Base-by-base conservation (phyloP, 2,329 filamentous ascomycete species). In the Botrytis deweyae region DNA sequence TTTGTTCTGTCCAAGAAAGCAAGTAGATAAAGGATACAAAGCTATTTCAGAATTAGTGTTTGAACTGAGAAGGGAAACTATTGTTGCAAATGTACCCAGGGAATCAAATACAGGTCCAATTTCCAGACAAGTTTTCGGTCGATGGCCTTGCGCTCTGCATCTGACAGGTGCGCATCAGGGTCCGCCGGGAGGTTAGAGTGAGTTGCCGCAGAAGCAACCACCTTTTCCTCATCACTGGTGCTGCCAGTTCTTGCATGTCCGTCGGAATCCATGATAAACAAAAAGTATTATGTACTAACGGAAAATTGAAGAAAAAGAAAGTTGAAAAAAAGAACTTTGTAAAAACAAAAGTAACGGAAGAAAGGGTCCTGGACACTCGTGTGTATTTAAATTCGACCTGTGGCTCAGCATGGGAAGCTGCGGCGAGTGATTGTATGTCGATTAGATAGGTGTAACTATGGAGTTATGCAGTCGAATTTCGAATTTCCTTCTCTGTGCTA, bases 1-100 rank as follows among this genome's bases (percentile, higher is more conserved):
- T 96, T 95, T 40, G 93, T 95, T 29, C 91, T 86, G 79, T 92
- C 90, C 66, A 94, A 86, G 81, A 94, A 94, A 74, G 90, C 91
- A 71, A 93, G 86, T 1, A 94, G 86, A 78, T 94, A 94, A 55
- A 94, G 85, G 61, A 93, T 93, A 74, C 89, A 91, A 22, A 93
- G 87, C 87, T 85, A 72, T 62, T 33, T n/a, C 12, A 68, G 14
- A 20, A 63, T 75, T 29, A 55, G 42, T 36, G 44, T 52, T 29
- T 58, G 63, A 8, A 36, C 25, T 42, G 10, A 33, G 38, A 69
- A 69, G 38, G 38, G 7, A 58, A 25, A 16, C 12, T 16, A 64
- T 36, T 18, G 25, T 62, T 55, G 4, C 33, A 14, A 46, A 76
- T 79, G 75, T 76, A 83, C 80, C 86, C 89, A 91, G 42, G 89